phyloP scores from a whole-genome alignment of 345 rosid genomes.

The Nephelium lappaceum region DNA sequence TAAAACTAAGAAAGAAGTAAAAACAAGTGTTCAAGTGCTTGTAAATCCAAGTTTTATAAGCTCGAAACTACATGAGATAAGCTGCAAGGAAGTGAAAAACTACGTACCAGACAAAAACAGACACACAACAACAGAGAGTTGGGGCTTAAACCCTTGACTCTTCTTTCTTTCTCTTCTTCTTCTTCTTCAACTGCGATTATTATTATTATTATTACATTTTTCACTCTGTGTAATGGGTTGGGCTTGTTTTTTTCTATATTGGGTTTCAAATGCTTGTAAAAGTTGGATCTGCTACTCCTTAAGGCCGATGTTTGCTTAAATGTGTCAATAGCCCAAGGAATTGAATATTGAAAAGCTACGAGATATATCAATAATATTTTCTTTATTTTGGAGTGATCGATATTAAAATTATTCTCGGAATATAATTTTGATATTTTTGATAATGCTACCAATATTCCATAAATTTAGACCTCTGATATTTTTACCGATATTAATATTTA shows the following conservation, averaged over 20 bases:
- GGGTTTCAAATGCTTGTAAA: background rate
- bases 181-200: background rate
- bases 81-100: background rate
- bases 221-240: too few relatives aligned
- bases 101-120: slow-evolving; percentile 4
- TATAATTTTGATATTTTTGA: too few relatives aligned
- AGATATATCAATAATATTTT: too few relatives aligned
- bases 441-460: too few relatives aligned
- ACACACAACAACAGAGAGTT: background rate
- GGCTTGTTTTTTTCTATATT: background rate
- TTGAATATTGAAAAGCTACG: too few relatives aligned
- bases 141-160: slow-evolving; percentile 12
- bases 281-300: background rate
- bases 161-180: background rate
- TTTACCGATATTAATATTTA: too few relatives aligned
- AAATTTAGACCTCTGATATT: too few relatives aligned
- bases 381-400: too few relatives aligned
- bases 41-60: background rate
- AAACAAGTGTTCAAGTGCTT: background rate
- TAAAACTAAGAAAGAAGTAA: background rate
- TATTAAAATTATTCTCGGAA: too few relatives aligned
- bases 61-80: background rate
- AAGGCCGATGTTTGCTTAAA: background rate
- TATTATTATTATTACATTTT: background rate
- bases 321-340: too few relatives aligned